Base-by-base conservation (phyloP, 2,329 filamentous ascomycete species). In the Aspergillus fumigatiaffinis region DNA sequence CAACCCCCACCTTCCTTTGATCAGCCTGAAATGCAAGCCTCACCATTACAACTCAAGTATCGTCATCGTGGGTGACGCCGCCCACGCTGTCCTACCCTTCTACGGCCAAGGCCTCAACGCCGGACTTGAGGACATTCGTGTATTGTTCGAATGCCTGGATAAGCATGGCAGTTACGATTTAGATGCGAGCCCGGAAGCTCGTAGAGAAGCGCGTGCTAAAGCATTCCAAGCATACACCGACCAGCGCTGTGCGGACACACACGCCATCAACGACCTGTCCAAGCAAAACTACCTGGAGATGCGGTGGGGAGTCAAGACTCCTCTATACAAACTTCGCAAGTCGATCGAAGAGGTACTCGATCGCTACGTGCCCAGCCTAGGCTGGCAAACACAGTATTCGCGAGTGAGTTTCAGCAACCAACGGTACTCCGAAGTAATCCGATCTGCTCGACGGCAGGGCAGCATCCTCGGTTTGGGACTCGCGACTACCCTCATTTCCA, bases 101-200 rank as follows among this genome's bases (percentile, higher is more conserved):
- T 99, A 97, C 73, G 94, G 94, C 0, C 94, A 99, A 73, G 94
- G 94, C 41, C 95, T 99, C 87, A 99, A 99, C 69, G 90, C 94
- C 0, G 94, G 94, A 0, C 84, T 99, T 46, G 94, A 99, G 77
- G 93, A 97, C 67, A 92, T 99, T 12, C 87, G 89, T 7, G 87
- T 96, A 4, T 83, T 99, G 1, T 99, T 96, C 74, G 85, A 87
- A 0, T 81, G 89, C 47, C 80, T 97, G 1, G 92, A 97, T 74
- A 83, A 84, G 63, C 80, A 92, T 63, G 77, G 80, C 1, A 73
- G 76, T 10, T 77, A 76, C 53, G 61, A 69, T 26, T 28, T 48
- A 2, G 50, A 72, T 21, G 57, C 63, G 5, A 65, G 57, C 38
- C 68, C 74, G 21, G 79, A 83, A 48, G 75, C 75, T 53, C 81